Percentiles rank a stretch among this genome's conserved stretches.
These are phyloP conservation scores for Arthrocladium fulminans DNA, from an alignment of 2,329 filamentous ascomycete genomes.

Conservation along the genomic window DNA sequence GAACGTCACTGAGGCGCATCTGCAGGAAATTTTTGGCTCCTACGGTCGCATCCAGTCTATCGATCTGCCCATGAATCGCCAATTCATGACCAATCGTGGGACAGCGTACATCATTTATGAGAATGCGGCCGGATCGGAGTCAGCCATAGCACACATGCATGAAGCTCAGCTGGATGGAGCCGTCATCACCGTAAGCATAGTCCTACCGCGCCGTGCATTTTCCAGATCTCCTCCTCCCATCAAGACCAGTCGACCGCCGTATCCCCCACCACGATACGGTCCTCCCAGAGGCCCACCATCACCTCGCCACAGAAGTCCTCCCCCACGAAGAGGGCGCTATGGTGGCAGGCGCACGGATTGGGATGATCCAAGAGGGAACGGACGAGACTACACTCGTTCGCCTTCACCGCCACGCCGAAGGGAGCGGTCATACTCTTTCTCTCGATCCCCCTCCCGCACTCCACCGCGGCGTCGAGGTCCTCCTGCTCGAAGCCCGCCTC, in stretches of 20 bases:
- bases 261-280: constrained; percentile 32
- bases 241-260: constrained; percentile 46
- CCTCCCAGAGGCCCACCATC: constrained; percentile 22
- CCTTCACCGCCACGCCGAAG: constrained; percentile 31
- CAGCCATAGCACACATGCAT: constrained; percentile 92
- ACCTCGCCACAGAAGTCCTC: constrained; percentile 28
- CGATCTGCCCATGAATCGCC: constrained; percentile 79
- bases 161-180: constrained; percentile 87
- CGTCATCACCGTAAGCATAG: constrained; percentile 76
- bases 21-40: constrained; percentile 82
- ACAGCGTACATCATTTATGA: constrained; percentile 87
- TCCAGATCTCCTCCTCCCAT: constrained; percentile 68
- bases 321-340: constrained; percentile 30
- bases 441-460: constrained; percentile 34
- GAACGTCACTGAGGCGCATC: constrained; percentile 80
- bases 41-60: constrained; percentile 82
- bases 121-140: constrained; percentile 68
- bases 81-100: constrained; percentile 80
- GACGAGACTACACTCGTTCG: constrained; percentile 36
- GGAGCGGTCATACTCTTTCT: constrained; percentile 29
- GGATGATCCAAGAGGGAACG: constrained; percentile 34
- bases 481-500: constrained; percentile 29
- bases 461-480: constrained; percentile 32
- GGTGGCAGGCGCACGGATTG: constrained; percentile 25
- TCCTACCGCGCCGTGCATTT: constrained; percentile 73